Conservation (phyloP, 805 yeast species). For the Kuraishia capsulata region DNA sequence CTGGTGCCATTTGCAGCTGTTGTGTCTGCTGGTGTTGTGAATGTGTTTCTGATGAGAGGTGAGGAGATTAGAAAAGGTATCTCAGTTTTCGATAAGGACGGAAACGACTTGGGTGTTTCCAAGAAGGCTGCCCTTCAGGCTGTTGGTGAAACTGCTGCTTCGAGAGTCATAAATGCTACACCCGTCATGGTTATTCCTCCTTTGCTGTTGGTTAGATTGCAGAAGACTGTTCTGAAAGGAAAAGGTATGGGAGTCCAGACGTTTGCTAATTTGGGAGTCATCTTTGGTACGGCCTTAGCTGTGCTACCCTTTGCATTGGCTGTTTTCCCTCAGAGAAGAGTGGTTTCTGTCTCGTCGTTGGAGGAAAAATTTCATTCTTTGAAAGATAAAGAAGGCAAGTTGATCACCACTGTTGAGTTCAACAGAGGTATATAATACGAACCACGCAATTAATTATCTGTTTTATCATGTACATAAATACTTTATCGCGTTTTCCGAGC, state of each 20-base stretch:
- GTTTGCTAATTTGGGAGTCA: constrained; percentile 73
- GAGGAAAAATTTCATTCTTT: constrained; percentile 58
- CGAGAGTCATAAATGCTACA: constrained; percentile 91
- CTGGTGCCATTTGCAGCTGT: constrained; percentile 98
- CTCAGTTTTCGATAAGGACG: constrained; percentile 52
- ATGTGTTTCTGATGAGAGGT: constrained; percentile 94
- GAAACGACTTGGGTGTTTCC: constrained; percentile 64
- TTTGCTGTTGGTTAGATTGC: constrained; percentile 67
- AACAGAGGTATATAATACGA: constrained; percentile 76
- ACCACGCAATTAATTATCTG: background rate
- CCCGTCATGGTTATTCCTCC: constrained; percentile 98
- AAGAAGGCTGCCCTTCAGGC: constrained; percentile 85
- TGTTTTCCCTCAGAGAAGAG: constrained; percentile 85
- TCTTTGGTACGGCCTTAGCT: constrained; percentile 74
- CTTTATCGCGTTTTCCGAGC: no score
- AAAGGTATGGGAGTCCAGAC: constrained; percentile 60
- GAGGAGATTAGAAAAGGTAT: constrained; percentile 88
- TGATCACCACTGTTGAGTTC: constrained; percentile 60
- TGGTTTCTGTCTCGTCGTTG: constrained; percentile 44
- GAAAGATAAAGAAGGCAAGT: constrained; percentile 52
- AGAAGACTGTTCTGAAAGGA: constrained; percentile 58
- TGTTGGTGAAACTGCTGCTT: constrained; percentile 94
- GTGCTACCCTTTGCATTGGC: constrained; percentile 94
- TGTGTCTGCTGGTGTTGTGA: constrained; percentile 92
- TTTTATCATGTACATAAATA: background rate